Percentiles rank a stretch among this genome's conserved stretches.
Evolutionary conservation across 208 protist species (phyloP).

Genomic region (Phytomonas sp.): DNA sequence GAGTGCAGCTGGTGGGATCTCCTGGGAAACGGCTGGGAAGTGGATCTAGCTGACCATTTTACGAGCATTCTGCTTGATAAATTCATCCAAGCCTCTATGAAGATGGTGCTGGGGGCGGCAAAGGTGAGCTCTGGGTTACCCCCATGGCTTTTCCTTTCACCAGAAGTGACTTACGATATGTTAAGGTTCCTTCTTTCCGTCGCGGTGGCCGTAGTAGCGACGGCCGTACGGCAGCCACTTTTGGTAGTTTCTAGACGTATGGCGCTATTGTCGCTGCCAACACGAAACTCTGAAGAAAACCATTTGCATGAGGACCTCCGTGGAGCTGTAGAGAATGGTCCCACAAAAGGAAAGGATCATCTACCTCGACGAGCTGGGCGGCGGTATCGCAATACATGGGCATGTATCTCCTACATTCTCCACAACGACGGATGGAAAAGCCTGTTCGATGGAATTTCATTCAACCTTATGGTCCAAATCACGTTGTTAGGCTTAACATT

Average conservation of each 20-base stretch:
- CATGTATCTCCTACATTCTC: not conserved
- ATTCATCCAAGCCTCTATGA: not conserved
- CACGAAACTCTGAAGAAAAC: not conserved
- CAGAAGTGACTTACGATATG: not conserved
- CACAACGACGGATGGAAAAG: not conserved
- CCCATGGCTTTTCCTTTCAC: not conserved
- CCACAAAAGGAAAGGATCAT: not conserved
- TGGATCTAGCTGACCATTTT: not conserved
- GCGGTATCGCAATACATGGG: constrained; percentile 2
- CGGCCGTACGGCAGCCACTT: not conserved
- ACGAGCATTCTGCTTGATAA: not conserved
- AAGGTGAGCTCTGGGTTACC: not conserved
- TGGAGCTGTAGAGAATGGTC: not conserved
- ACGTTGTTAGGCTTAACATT: not conserved
- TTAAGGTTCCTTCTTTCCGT: not conserved
- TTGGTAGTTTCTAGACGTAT: not conserved
- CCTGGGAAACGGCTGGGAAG: not conserved
- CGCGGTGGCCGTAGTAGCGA: not conserved
- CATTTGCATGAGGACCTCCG: not conserved
- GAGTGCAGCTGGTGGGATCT: not conserved
- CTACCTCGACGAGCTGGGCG: not conserved
- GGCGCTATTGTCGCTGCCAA: not conserved
- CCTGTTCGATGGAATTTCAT: not conserved
- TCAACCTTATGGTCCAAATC: not conserved
- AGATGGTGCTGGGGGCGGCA: not conserved